Conservation (phyloP, 225 moss, liverwort and hornwort species). For the Pseudoscleropodium purum region DNA sequence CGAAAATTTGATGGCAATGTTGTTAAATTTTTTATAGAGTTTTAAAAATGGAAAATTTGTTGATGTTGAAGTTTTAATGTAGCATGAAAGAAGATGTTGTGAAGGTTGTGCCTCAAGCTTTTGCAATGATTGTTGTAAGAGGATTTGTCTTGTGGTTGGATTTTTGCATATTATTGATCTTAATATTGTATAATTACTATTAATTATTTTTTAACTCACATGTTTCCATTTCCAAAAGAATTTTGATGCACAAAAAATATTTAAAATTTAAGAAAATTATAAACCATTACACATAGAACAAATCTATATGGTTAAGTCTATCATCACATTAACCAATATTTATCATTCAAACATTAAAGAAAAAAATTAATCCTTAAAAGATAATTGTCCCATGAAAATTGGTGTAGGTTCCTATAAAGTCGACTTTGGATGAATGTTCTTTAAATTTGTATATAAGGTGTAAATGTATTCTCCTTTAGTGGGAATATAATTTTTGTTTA, state of each 20-base stretch:
- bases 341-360: neutral
- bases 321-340: neutral
- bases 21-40: too few species aligned
- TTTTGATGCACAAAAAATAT: neutral
- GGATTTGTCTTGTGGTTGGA: too few species aligned
- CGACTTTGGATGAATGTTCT: fast-evolving
- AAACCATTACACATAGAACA: neutral
- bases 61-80: too few species aligned
- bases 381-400: neutral
- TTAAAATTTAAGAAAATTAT: neutral
- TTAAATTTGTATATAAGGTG: fast-evolving
- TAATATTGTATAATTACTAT: too few species aligned
- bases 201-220: neutral
- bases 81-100: too few species aligned
- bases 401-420: fast-evolving
- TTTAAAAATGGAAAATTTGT: too few species aligned
- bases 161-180: too few species aligned
- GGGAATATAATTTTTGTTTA: too few species aligned
- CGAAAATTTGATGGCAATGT: too few species aligned
- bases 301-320: neutral
- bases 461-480: fast-evolving
- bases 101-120: too few species aligned
- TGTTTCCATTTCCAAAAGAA: neutral
- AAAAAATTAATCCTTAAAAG: fast-evolving
- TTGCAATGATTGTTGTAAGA: too few species aligned